Base-by-base conservation (phyloP, 2,329 filamentous ascomycete genomes). In the Stemphylium vesicarium region DNA sequence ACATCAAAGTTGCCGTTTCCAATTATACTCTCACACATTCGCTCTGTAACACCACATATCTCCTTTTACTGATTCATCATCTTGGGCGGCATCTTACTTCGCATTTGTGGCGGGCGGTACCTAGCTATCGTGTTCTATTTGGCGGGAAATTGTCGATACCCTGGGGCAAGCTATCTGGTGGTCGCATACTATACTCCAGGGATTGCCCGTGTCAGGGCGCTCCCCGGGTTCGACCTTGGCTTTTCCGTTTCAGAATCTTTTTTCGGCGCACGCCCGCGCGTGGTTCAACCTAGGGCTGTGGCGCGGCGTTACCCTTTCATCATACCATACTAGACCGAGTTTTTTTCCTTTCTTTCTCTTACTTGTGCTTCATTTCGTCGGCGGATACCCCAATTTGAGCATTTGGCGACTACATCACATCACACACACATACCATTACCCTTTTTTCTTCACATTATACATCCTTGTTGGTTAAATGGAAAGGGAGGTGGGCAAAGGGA, bases 331-430 rank as follows among this genome's bases (percentile, higher is more conserved):
- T 72, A 72, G 69, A 71, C 62, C 55, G 63, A 55, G 37, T 43
- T 35, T 43, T 39, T 68, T 69, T 45, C 54, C 54, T 66, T 62
- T 63, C 55, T 55, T 35, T 68, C 68, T 46, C 53, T 66, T 63
- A 63, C 56, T 57, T 65, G 59, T 64, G 45, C 50, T 66, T 59
- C 53, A 50, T 63, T 63, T 65, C 61, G 42, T 66, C 65, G 68
- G 68, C 70, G 69, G 65, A 72, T 72, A 72, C 69, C 69, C 66
- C 55, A 66, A 63, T 67, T 69, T 71, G 62, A 61, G 68, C 63
- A 69, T 71, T 73, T 72, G 66, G 69, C 68, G 60, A 71, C 48
- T 60, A 64, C 53, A 64, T 65, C 60, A 66, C 55, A 65, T 65
- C 59, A 50, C 42, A 20, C 20, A 20, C 20, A 48, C 46, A 41